Evolutionary conservation across 805 yeast genomes (phyloP).

Genomic region (Wickerhamomyces chambardii): DNA sequence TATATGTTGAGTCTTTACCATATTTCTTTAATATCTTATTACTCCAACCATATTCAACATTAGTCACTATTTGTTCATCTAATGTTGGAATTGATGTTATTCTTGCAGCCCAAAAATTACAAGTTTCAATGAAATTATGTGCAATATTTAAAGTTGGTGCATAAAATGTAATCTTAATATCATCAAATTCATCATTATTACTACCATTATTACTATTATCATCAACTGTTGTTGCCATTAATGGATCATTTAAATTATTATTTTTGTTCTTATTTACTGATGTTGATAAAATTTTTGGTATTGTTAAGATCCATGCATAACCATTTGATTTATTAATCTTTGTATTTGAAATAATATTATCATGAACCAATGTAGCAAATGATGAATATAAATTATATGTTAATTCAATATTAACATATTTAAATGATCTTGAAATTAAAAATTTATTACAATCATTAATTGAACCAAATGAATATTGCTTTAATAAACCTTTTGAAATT

Average conservation of each 20-base stretch:
- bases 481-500: constrained; percentile 39
- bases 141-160: constrained; percentile 42
- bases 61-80: constrained; percentile 62
- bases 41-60: constrained; percentile 78
- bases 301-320: constrained; percentile 15
- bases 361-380: constrained; percentile 11
- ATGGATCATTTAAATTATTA: too few species aligned
- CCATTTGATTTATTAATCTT: constrained; percentile 8
- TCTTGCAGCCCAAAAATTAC: constrained; percentile 89
- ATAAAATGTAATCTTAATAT: constrained; percentile 13
- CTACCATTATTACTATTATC: constrained; percentile 3
- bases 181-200: constrained; percentile 1
- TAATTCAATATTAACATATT: constrained; percentile 9
- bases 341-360: constrained; percentile 9
- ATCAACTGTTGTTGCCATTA: constrained; percentile 6
- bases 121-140: constrained; percentile 58
- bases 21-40: constrained; percentile 9
- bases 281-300: too few species aligned
- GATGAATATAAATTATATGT: constrained; percentile 18
- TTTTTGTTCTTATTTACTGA: too few species aligned
- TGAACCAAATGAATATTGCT: constrained; percentile 31
- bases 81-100: constrained; percentile 68
- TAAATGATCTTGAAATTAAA: constrained; percentile 10
- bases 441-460: constrained; percentile 11
- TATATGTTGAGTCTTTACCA: too few species aligned